Evolutionary conservation across 2,329 filamentous ascomycete species (phyloP).

Genomic region (Beauveria australis): DNA sequence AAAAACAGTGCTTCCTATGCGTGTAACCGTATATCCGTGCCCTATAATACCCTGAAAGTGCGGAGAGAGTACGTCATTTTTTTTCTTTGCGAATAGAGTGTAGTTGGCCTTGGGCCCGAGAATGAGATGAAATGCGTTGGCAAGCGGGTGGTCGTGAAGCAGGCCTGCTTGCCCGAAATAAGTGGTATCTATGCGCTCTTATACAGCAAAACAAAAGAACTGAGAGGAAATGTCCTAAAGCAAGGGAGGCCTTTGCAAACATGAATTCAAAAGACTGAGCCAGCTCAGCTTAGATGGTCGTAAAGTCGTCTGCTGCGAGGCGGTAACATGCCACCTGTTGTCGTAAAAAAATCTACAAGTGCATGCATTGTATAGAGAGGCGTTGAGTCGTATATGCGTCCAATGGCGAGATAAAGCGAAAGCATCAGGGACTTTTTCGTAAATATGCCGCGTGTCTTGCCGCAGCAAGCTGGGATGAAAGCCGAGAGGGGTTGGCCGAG

Average conservation of each 20-base stretch:
- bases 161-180: neutral
- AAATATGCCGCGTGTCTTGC: neutral
- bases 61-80: neutral
- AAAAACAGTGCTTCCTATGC: neutral
- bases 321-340: neutral
- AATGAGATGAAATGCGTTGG: neutral
- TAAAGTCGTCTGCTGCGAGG: neutral
- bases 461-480: conserved; percentile 37
- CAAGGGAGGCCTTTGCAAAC: neutral
- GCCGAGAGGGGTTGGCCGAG: conserved; percentile 38
- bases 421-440: neutral
- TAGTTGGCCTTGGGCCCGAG: neutral
- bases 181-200: neutral
- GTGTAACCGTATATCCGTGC: neutral
- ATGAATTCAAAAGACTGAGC: neutral
- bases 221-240: neutral
- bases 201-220: too few species aligned
- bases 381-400: too few species aligned
- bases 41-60: neutral
- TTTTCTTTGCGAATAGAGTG: neutral
- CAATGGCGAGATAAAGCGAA: neutral
- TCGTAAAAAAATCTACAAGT: neutral
- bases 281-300: neutral
- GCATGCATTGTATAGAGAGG: neutral
- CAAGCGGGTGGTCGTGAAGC: neutral